Base-by-base conservation (phyloP, 1,284 basidiomycete genomes). In the Pascua guehoae region DNA sequence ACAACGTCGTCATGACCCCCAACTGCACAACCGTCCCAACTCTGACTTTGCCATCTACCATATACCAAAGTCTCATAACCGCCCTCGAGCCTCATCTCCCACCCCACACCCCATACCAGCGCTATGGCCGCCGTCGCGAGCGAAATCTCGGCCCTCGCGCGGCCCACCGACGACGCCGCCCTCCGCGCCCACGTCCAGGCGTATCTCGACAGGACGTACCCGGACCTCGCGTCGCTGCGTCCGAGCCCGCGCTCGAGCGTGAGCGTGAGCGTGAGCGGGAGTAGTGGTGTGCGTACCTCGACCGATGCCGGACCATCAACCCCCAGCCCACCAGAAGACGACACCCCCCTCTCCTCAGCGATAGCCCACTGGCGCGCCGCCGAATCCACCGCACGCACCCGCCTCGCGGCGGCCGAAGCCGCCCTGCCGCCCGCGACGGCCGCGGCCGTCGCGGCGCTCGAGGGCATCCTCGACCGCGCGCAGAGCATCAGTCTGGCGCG, bases 401-500 rank as follows among this genome's bases (percentile, higher is more conserved):
- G 69, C 62, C 63, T 75, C 8, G 62, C 56, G 5, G 61, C 58
- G 9, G 71, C 69, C 1, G 58, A 62, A n/a, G 49, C 57, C 1
- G 57, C 53, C 10, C 59, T 77, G 5, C 73, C 71, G 0, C 38
- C 45, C n/a, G 62, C 70, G 0, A 65, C 74, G 2, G 59, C 62
- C 14, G 53, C 58, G 1, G 69, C 72, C 2, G 68, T 69, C 15
- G 51, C 51, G 1, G 51, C 57, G 15, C 62, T 77, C 0, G 64
- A 65, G n/a, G 46, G 16, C 10, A 57, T 76, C 3, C 77, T 88
- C 12, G 76, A 81, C 51, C 82, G 83, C 12, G 87, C 88, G 0
- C 86, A 88, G 66, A 83, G 86, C 52, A 78, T 91, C 39, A 85
- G 87, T 0, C 79, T 89, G n/a, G 76, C 87, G 40, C 82, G 89